Base-by-base conservation (phyloP, 257 asterid species). In the Haberlea rhodopensis region DNA sequence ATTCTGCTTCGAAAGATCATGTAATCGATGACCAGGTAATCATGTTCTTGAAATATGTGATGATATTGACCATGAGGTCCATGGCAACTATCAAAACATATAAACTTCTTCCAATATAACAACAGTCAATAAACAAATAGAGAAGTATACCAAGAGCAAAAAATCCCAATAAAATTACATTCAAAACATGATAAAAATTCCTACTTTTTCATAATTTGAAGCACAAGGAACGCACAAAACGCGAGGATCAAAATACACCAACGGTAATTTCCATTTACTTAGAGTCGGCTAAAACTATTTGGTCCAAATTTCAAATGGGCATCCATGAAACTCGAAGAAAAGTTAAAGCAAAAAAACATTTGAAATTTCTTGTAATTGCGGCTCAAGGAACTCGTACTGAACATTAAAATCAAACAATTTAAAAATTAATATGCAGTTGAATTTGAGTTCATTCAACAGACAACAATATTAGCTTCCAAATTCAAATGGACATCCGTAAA, bases 191-290 rank as follows among this genome's bases (percentile, higher is more conserved):
- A 32, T 46, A 63, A 59, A 52, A 51, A 61, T 67, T 24, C 62
- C 26, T 71, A 28, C 53, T 71, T 59, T 65, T 49, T 28, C 68
- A 53, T 21, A 49, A 68, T 65, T 8, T 40, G 64, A 71, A 72
- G 49, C 63, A 69, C 52, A 53, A 25, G 10, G 21, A 49, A 62
- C 48, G 48, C 49, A 61, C 21, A 28, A 19, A 25, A 34, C 51
- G 9, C 21, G n/a, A 53, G 34, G 60, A 56, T 6, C 1, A 63
- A 56, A 29, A 10, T 19, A 34, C n/a, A 71, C 24, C 13, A 57
- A 5, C 53, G 37, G 23, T 7, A 4, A 15, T 26, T 21, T 4
- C 46, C 34, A 31, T 16, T 32, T 51, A 65, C 25, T 53, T 22
- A 32, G 31, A 65, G 40, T 52, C 60, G 53, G 18, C 6, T 6